phyloP scores from a whole-genome alignment of 179 eudicot species.

The Vitellaria paradoxa region DNA sequence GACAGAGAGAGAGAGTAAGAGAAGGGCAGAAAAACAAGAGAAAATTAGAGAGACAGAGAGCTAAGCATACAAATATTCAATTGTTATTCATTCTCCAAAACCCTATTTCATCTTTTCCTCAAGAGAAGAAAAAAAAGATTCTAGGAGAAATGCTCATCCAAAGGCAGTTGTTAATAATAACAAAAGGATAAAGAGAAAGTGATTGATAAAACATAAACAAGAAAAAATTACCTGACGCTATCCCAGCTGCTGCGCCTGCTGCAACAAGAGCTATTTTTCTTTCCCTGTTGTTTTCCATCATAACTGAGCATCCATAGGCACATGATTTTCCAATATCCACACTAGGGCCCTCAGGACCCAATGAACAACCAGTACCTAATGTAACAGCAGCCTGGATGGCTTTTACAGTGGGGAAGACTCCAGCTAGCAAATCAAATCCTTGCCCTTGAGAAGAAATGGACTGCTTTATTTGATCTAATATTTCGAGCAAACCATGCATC shows the following conservation, averaged over 20 bases:
- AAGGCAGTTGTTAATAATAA: background rate
- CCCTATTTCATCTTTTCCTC: too few species aligned
- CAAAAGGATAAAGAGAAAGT: background rate
- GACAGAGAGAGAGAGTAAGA: background rate
- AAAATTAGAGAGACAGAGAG: too few species aligned
- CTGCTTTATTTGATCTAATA: slow-evolving; percentile 75
- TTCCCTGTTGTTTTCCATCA: slow-evolving; percentile 90
- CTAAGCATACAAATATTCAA: too few species aligned
- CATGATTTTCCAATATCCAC: slow-evolving; percentile 98
- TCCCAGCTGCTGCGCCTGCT: slow-evolving; percentile 99
- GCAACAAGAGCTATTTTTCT: slow-evolving; percentile 95
- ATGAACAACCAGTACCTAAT: slow-evolving; percentile 90
- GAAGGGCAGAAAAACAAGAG: too few species aligned
- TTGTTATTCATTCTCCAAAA: too few species aligned
- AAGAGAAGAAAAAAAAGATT: background rate
- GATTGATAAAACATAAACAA: background rate
- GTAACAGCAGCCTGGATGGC: slow-evolving; percentile 97
- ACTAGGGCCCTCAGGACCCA: slow-evolving; percentile 99
- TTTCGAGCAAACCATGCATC: slow-evolving; percentile 93
- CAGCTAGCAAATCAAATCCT: slow-evolving; percentile 65
- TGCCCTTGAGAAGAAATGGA: slow-evolving; percentile 58
- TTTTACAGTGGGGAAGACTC: slow-evolving; percentile 71
- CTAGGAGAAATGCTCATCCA: background rate
- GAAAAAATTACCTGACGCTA: slow-evolving; percentile 62
- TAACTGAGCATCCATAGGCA: slow-evolving; percentile 81